These are phyloP conservation scores for Populus trichocarpa DNA, from an alignment of 441 rosid species.

Conservation along the genomic window DNA sequence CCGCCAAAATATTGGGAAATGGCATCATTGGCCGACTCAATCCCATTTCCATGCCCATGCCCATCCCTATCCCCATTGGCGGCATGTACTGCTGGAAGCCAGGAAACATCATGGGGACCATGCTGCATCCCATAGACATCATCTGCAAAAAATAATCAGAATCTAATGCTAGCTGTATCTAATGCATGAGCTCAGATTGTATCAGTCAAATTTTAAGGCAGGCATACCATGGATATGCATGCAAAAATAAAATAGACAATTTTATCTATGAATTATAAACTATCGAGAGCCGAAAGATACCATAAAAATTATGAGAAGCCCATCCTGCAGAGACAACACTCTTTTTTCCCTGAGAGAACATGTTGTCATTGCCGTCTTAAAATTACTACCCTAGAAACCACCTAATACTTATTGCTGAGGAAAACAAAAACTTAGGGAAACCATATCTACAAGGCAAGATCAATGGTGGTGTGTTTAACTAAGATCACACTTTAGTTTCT, in stretches of 20 bases:
- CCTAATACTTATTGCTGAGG: neutral
- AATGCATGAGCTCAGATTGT: conserved; percentile 18
- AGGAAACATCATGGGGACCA: conserved; percentile 87
- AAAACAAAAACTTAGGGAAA: neutral
- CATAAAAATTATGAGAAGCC: neutral
- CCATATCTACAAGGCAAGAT: neutral
- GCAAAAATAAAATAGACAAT: neutral
- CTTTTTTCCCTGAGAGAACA: neutral
- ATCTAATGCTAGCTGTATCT: conserved; percentile 29
- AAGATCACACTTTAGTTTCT: neutral
- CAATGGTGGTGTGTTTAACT: neutral
- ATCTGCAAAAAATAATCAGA: conserved; percentile 45
- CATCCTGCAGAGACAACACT: neutral
- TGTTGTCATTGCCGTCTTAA: neutral
- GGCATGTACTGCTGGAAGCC: conserved; percentile 79
- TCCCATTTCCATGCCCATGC: conserved; percentile 62
- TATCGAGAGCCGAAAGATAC: too few species aligned
- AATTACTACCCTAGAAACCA: neutral
- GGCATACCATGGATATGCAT: conserved; percentile 1
- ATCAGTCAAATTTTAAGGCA: neutral
- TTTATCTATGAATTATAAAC: too few species aligned
- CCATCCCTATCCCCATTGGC: conserved; percentile 62
- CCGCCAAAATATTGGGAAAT: conserved; percentile 15
- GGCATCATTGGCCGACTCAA: conserved; percentile 69
- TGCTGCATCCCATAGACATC: conserved; percentile 97